Conservation (phyloP, 1,139 yeast species). For the Lodderomyces elongisporus region DNA sequence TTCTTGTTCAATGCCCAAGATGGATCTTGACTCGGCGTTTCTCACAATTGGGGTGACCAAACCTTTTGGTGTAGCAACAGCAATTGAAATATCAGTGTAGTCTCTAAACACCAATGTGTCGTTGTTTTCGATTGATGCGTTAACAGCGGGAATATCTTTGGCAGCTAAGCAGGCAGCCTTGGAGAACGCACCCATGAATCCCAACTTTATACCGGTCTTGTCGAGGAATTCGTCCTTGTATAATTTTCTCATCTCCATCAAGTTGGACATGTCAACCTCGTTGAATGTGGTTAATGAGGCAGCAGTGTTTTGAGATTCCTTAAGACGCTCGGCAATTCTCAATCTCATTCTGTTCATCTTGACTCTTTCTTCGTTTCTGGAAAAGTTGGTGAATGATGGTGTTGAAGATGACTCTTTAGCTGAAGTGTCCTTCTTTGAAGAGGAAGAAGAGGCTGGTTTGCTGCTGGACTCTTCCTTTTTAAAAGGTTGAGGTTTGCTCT, state of each 20-base stretch:
- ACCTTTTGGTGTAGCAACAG: conserved; percentile 99
- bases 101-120: conserved; percentile 95
- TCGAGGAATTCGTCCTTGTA: conserved; percentile 96
- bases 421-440: conserved; percentile 23
- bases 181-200: conserved; percentile 98
- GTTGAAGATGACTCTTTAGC: conserved; percentile 21
- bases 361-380: conserved; percentile 86
- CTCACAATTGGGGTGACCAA: conserved; percentile 97
- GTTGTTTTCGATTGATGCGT: conserved; percentile 89
- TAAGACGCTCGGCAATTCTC: conserved; percentile 98
- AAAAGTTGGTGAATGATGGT: conserved; percentile 55
- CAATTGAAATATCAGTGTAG: conserved; percentile 91
- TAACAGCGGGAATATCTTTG: conserved; percentile 92
- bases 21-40: conserved; percentile 89
- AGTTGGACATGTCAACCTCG: conserved; percentile 93
- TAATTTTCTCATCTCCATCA: conserved; percentile 91
- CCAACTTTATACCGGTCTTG: conserved; percentile 90
- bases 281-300: conserved; percentile 97
- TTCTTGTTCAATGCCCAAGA: conserved; percentile 86
- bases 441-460: conserved; percentile 18
- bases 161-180: conserved; percentile 92
- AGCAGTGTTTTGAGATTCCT: conserved; percentile 98
- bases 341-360: conserved; percentile 99
- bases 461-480: conserved; percentile 17
- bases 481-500: conserved; percentile 32